Evolutionary conservation across 75 land plant species (phyloP).

Genomic region (Ceratopteris richardii): DNA sequence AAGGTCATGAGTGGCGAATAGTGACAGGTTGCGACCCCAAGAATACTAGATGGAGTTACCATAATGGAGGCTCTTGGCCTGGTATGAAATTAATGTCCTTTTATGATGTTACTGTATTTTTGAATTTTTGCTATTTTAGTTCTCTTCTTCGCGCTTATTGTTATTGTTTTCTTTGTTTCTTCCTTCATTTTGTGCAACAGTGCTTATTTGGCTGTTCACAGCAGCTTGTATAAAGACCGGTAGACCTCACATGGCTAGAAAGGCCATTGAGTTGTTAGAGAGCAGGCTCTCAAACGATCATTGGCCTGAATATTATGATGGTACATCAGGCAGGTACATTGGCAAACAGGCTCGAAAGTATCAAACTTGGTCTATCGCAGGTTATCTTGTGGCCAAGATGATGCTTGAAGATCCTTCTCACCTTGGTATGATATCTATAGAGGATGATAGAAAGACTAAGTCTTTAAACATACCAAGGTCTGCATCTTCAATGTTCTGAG

Average conservation of each 20-base stretch:
- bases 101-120: too few species aligned
- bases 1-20: slow-evolving; percentile 52
- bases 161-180: neutral
- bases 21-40: slow-evolving; percentile 68
- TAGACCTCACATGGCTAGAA: slow-evolving; percentile 50
- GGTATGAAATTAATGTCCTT: too few species aligned
- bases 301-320: slow-evolving; percentile 39
- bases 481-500: slow-evolving; percentile 28
- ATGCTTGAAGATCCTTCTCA: slow-evolving; percentile 35
- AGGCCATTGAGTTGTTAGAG: slow-evolving; percentile 41
- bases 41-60: slow-evolving; percentile 66
- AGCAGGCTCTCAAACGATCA: slow-evolving; percentile 26
- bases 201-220: slow-evolving; percentile 49
- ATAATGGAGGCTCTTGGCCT: slow-evolving; percentile 73
- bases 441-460: slow-evolving; percentile 35
- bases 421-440: slow-evolving; percentile 28
- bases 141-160: neutral
- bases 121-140: too few species aligned
- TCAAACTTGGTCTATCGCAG: slow-evolving; percentile 34
- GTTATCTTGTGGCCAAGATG: slow-evolving; percentile 31
- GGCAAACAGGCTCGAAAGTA: slow-evolving; percentile 28
- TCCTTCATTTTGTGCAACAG: slow-evolving; percentile 17
- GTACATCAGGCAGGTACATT: slow-evolving; percentile 12
- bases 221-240: slow-evolving; percentile 58
- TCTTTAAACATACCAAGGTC: slow-evolving; percentile 30